phyloP scores from a whole-genome alignment of 1,284 basidiomycete species.

The Ceratobasidium sp. region DNA sequence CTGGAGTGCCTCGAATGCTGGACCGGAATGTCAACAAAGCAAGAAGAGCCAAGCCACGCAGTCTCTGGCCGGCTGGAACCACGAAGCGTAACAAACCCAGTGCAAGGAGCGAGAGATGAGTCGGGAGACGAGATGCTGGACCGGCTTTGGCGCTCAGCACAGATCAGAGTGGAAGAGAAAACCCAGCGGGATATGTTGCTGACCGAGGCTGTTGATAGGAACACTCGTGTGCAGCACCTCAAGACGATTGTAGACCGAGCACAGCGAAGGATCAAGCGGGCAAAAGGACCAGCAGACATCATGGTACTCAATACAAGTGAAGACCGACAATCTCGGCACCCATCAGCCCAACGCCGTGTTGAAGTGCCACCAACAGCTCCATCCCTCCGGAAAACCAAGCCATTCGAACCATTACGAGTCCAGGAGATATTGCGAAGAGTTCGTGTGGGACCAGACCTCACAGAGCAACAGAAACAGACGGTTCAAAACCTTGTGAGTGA shows the following conservation, averaged over 20 bases:
- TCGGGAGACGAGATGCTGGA: too few relatives aligned
- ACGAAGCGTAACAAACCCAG: too few relatives aligned
- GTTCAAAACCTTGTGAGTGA: conserved; percentile 11
- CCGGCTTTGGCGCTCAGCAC: not conserved
- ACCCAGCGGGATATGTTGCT: conserved; percentile 17
- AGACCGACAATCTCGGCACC: not conserved
- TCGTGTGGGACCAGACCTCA: conserved; percentile 31
- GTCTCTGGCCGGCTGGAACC: too few relatives aligned
- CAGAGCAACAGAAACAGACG: conserved; percentile 1
- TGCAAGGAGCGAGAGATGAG: too few relatives aligned
- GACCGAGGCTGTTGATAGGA: not conserved
- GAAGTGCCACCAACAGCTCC: not conserved
- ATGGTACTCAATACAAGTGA: not conserved
- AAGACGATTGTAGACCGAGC: not conserved
- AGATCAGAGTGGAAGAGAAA: not conserved
- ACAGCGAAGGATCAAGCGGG: not conserved
- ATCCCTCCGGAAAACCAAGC: not conserved
- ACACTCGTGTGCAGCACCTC: too few relatives aligned
- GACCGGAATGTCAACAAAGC: not conserved
- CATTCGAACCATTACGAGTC: not conserved
- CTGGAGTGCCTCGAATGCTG: not conserved
- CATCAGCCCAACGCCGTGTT: not conserved
- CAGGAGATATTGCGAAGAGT: conserved; percentile 7
- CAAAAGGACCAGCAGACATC: not conserved
- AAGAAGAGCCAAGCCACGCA: too few relatives aligned